These are phyloP conservation scores for Dictyostelium purpureum DNA, from an alignment of 78 protist species.

Conservation along the genomic window DNA sequence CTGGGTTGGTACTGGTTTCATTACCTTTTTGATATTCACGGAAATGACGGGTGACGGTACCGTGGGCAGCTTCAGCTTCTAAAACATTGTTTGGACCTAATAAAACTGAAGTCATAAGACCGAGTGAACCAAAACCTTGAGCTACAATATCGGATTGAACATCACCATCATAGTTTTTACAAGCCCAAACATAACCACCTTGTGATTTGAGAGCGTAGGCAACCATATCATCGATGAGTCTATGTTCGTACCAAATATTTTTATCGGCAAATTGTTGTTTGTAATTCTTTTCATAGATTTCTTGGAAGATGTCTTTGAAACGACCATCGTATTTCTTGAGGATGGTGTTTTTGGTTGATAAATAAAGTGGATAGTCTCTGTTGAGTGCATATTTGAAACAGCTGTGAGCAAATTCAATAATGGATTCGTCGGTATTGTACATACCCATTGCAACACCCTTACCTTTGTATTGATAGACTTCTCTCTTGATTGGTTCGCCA, in stretches of 20 bases:
- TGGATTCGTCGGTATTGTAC: conserved; percentile 95
- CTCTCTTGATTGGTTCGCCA: conserved; percentile 60
- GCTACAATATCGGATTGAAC: conserved; percentile 93
- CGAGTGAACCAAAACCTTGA: conserved; percentile 95
- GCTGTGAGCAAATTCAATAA: conserved; percentile 89
- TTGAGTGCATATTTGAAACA: conserved; percentile 86
- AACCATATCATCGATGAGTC: conserved; percentile 97
- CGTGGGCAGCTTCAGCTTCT: conserved; percentile 98
- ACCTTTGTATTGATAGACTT: conserved; percentile 68
- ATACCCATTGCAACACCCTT: conserved; percentile 95
- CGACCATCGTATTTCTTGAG: conserved; percentile 95
- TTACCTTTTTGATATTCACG: conserved; percentile 87
- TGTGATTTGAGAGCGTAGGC: conserved; percentile 85
- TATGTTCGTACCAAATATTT: conserved; percentile 92
- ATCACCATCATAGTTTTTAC: conserved; percentile 98
- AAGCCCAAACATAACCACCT: conserved; percentile 95
- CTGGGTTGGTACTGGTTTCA: conserved; percentile 94
- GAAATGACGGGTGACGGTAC: conserved; percentile 97
- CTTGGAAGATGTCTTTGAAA: conserved; percentile 93
- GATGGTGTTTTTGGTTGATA: conserved; percentile 96
- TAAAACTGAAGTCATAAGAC: conserved; percentile 96
- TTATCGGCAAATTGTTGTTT: conserved; percentile 24
- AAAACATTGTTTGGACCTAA: conserved; percentile 92
- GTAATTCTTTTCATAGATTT: conserved; percentile 78
- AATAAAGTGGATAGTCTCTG: conserved; percentile 82